Evolutionary conservation across 805 yeast species (phyloP), one percentile per base, ranked within the genome.

Genomic region (Sungouiozyma ichnusensis): DNA sequence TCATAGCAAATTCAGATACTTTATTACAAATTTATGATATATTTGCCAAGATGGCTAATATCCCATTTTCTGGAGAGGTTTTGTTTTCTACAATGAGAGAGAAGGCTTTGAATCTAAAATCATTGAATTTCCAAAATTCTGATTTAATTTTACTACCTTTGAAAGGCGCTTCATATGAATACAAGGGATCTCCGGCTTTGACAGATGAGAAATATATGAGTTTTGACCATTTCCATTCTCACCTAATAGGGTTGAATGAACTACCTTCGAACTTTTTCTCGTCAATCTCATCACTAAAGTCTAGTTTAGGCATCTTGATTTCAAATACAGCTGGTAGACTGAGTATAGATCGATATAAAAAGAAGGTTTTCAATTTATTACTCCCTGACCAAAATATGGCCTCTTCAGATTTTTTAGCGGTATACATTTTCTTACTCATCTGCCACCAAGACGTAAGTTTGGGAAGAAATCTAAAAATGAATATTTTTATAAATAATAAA

Each of bases 41-140:
- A 33, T 61, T 67, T 36, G 56, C 66, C 39, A 55, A 62, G 19
- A 50, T 64, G 37, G 60, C 64, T 49, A 57, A 62, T 42, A 52
- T 63, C 38, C 62, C 79, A 54, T 87, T 84, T 63, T 80, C 85
- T 50, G 95, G 90, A 57, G 94, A 86, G 35, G 57, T 58, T 1
- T 48, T 60, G 9, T 57, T 58, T 36, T 56, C 63, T 2, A 53
- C 63, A 3, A 42, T 52, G 8, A 47, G 54, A 32, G 64, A 58
- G 37, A 57, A 58, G 37, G 60, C 58, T 2, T 37, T 47, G 1
- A 54, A 55, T 40, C 48, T 60, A 11, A 36, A 39, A 2, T 46
- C 56, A 1, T 39, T 54, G 32, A 38, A 49, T 13, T 24, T 43
- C 16, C 40, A 46, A 16, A 39, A 35, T 3, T 40, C 49, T 1